Evolutionary conservation across 169 alveolate species (phyloP).

Genomic region (Amoebophrya sp.): DNA sequence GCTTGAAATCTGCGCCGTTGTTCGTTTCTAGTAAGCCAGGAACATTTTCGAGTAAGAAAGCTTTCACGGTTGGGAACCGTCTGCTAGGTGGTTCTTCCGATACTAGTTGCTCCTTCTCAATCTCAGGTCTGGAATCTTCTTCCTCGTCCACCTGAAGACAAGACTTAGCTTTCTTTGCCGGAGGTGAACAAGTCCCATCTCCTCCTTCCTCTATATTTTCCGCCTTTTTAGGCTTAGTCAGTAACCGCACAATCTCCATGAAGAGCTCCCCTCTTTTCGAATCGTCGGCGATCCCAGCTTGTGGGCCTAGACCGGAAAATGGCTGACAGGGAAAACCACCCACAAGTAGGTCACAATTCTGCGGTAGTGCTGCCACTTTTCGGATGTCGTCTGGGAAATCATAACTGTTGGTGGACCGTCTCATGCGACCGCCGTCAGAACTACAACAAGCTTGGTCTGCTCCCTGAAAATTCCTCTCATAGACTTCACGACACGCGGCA

Average conservation of each 20-base stretch:
- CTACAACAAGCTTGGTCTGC: neutral
- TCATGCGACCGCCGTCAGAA: too few relatives aligned
- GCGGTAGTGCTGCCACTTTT: neutral
- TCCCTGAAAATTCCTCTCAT: neutral
- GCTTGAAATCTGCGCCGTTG: neutral
- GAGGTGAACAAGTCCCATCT: too few relatives aligned
- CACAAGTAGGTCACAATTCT: neutral
- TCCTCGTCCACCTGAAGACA: too few relatives aligned
- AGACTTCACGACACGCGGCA: neutral
- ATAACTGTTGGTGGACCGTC: too few relatives aligned
- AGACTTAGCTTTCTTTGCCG: too few relatives aligned
- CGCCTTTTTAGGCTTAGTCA: too few relatives aligned
- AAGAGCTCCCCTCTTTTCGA: neutral
- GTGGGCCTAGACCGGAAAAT: neutral
- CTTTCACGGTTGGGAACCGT: neutral
- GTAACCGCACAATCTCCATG: neutral
- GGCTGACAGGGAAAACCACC: constrained; percentile 32
- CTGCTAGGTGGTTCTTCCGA: neutral
- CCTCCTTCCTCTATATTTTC: neutral
- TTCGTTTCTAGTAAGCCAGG: neutral
- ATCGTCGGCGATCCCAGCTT: neutral
- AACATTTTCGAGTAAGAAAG: neutral
- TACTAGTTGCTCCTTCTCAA: neutral
- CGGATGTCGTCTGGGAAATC: neutral
- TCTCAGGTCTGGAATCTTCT: too few relatives aligned